A percentile compares a stretch with the other conserved stretches of the same genome.
These are phyloP conservation scores for Podaxis sp. DNA, from an alignment of 768 basidiomycete genomes.

Conservation along the genomic window DNA sequence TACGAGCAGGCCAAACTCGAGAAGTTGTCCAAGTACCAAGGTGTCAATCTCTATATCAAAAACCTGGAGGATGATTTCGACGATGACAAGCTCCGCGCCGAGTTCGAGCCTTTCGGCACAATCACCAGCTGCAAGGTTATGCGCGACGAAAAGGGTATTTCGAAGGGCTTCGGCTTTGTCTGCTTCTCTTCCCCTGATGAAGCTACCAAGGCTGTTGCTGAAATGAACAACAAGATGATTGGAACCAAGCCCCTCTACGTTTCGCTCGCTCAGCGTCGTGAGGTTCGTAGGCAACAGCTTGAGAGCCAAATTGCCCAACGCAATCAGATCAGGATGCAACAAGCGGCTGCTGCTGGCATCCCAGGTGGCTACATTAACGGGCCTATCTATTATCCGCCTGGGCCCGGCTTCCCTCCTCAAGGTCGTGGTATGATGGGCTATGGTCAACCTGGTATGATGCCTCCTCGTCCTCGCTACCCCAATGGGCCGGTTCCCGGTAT, in stretches of 20 bases:
- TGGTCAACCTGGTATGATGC: conserved; percentile 81
- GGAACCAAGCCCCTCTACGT: conserved; percentile 98
- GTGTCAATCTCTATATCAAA: conserved; percentile 99
- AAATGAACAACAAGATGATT: conserved; percentile 99
- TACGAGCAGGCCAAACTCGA: conserved; percentile 97
- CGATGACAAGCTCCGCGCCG: conserved; percentile 93
- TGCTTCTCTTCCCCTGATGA: conserved; percentile 99
- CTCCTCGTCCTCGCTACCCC: conserved; percentile 84
- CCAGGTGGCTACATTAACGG: conserved; percentile 80
- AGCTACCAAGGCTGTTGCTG: conserved; percentile 97
- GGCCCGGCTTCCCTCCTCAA: conserved; percentile 79
- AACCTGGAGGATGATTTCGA: conserved; percentile 98
- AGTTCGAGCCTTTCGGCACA: conserved; percentile 95
- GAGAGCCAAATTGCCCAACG: conserved; percentile 99
- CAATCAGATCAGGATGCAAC: conserved; percentile 94
- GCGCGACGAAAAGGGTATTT: conserved; percentile 91
- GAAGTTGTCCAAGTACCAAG: conserved; percentile 96
- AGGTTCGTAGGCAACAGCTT: conserved; percentile 95
- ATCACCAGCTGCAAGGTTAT: conserved; percentile 99
- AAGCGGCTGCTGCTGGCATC: conserved; percentile 84
- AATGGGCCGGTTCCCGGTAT: conserved; percentile 72
- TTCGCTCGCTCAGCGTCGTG: conserved; percentile 96
- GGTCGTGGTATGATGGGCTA: conserved; percentile 79
- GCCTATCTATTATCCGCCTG: conserved; percentile 84
- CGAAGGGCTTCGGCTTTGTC: conserved; percentile 98